Base-by-base conservation (phyloP, 2,329 filamentous ascomycete genomes). In the Epichloe scottii region DNA sequence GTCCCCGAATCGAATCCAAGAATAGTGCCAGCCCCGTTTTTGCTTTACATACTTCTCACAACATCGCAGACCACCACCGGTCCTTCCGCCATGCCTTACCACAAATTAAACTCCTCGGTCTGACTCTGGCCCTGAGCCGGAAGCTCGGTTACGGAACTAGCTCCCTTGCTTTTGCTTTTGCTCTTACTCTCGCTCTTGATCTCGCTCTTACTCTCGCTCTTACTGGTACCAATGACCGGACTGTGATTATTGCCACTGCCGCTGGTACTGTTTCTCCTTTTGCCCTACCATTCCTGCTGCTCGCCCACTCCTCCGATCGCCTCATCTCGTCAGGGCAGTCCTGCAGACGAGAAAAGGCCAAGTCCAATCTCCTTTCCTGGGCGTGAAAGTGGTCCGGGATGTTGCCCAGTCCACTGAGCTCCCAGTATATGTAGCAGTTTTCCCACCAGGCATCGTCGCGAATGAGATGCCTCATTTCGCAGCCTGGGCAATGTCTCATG, bases 391-490 rank as follows among this genome's bases (percentile, higher is more conserved):
- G 11, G 17, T 15, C 17, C 3, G 53, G 53, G 5, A 53, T 34
- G 23, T 47, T 39, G 33, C 40, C 51, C 21, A 51, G 17, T 2
- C 39, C 49, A 5, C 10, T 46, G 39, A 55, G 42, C 19, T 50
- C 30, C 43, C 46, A 50, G 46, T 51, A 55, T 10, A 55, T 40
- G 37, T 45, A 55, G 34, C 54, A 55, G 19, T 42, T 48, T 35
- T 55, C 54, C 54, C 54, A 55, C 54, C 54, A 55, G 19, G 54
- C 54, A 12, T 55, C 54, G 14, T n/a, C 49, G 33, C 49, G 51
- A 14, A 53, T 35, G 8, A 42, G 30, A 42, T 55, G 54, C 26
- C 5, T 46, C 47, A 54, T 2, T 12, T 50, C 40, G 15, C 51
- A 55, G n/a, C 54, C 52, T 10, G 51, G 54, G 8, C 51, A 51